phyloP scores from a whole-genome alignment of 2,329 filamentous ascomycete genomes.

The Talaromyces sp. region DNA sequence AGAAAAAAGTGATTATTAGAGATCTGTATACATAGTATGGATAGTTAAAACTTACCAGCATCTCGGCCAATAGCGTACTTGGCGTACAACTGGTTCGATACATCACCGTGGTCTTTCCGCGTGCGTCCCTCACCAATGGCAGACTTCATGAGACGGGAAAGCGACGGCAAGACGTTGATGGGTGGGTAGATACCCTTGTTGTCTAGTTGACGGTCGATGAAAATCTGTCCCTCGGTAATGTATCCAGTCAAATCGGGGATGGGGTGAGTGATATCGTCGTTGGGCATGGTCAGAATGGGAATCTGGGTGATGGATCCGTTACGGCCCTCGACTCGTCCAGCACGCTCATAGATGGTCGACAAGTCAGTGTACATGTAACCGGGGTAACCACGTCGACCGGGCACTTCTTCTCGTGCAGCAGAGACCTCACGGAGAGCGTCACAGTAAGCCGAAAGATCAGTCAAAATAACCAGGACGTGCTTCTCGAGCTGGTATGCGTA shows the following conservation, averaged over 20 bases:
- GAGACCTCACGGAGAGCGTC: constrained; percentile 98
- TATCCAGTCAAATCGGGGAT: constrained; percentile 98
- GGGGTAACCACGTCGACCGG: constrained; percentile 96
- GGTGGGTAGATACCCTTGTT: constrained; percentile 98
- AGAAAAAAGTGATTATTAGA: neutral
- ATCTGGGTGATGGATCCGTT: constrained; percentile 99
- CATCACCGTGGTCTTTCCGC: constrained; percentile 92
- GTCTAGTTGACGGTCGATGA: constrained; percentile 84
- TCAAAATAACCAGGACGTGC: constrained; percentile 97
- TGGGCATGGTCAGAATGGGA: constrained; percentile 98
- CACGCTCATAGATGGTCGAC: constrained; percentile 99
- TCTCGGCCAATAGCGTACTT: constrained; percentile 99
- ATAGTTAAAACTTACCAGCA: constrained; percentile 45
- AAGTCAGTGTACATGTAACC: constrained; percentile 99
- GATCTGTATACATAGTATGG: neutral
- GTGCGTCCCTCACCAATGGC: constrained; percentile 97
- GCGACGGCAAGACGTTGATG: constrained; percentile 95
- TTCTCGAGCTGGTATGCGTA: constrained; percentile 99
- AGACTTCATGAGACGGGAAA: constrained; percentile 99
- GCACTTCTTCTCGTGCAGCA: constrained; percentile 95
- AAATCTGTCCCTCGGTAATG: constrained; percentile 98
- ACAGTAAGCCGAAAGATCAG: constrained; percentile 95
- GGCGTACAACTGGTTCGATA: constrained; percentile 98
- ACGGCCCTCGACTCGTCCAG: constrained; percentile 91
- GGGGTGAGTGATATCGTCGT: constrained; percentile 98